A percentile compares a stretch with the other conserved stretches of the same genome.
Evolutionary conservation across 1,284 basidiomycete species (phyloP).

Genomic region (Coniferiporia sulphurascens): DNA sequence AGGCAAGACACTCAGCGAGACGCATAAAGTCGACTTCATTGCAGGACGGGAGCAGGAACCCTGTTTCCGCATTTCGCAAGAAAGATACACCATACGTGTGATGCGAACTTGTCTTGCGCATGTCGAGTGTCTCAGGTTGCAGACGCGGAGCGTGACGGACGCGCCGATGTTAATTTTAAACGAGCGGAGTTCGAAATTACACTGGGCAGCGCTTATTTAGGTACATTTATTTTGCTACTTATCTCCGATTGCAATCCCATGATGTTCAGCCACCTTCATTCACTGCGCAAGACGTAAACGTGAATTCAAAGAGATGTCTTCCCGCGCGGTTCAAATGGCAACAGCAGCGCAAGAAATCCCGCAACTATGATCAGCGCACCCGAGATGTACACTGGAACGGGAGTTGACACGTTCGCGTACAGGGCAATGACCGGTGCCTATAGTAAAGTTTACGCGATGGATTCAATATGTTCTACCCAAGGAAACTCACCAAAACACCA

Average conservation of each 20-base stretch:
- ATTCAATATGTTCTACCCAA: neutral
- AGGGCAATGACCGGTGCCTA: constrained; percentile 72
- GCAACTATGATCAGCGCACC: constrained; percentile 67
- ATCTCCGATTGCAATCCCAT: too few species aligned
- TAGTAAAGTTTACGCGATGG: neutral
- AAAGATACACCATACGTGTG: constrained; percentile 5
- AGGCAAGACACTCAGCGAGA: constrained; percentile 8
- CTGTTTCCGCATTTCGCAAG: neutral
- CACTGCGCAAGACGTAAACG: too few species aligned
- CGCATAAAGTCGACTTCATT: constrained; percentile 4
- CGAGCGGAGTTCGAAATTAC: too few species aligned
- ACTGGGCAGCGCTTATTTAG: too few species aligned
- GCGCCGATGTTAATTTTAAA: too few species aligned
- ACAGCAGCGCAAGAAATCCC: constrained; percentile 58
- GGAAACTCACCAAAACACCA: constrained; percentile 48
- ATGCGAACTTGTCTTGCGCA: constrained; percentile 5
- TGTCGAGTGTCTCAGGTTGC: neutral
- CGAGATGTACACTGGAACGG: constrained; percentile 73
- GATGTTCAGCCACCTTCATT: too few species aligned
- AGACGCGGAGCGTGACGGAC: too few species aligned
- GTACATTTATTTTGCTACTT: too few species aligned
- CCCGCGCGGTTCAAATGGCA: constrained; percentile 74
- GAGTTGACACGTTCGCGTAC: constrained; percentile 59
- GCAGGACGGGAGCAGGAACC: neutral
- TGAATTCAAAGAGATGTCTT: constrained; percentile 51